These are phyloP conservation scores for Paspalum notatum DNA, from an alignment of 176 grass and related monocot genomes.

Conservation along the genomic window DNA sequence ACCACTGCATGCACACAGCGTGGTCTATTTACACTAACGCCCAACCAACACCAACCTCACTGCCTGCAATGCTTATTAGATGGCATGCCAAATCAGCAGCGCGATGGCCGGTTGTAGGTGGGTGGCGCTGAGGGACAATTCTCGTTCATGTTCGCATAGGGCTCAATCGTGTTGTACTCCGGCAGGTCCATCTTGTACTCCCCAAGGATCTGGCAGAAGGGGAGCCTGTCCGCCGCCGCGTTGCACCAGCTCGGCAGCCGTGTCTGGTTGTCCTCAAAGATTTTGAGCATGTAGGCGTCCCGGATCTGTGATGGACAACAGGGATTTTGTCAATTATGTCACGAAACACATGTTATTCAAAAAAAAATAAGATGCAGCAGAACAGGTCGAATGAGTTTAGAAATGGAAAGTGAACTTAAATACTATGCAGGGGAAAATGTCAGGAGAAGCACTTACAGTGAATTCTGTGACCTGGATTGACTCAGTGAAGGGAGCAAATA, in stretches of 20 bases:
- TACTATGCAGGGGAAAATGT: no score
- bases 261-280: slow-evolving; percentile 89
- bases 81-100: slow-evolving; percentile 36
- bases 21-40: slow-evolving; percentile 11
- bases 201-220: slow-evolving; percentile 93
- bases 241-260: slow-evolving; percentile 85
- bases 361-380: neutral
- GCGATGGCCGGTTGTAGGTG: slow-evolving; percentile 53
- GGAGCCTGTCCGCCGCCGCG: slow-evolving; percentile 50
- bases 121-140: slow-evolving; percentile 90
- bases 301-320: slow-evolving; percentile 54
- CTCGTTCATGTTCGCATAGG: slow-evolving; percentile 95
- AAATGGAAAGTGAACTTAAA: no score
- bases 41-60: neutral
- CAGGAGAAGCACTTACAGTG: slow-evolving; percentile 62
- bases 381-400: neutral
- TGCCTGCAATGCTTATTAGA: neutral
- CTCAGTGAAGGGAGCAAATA: slow-evolving; percentile 69
- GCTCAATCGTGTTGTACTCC: slow-evolving; percentile 85
- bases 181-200: slow-evolving; percentile 92
- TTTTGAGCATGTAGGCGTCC: slow-evolving; percentile 93
- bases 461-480: slow-evolving; percentile 97
- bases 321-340: neutral
- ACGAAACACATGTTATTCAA: neutral
- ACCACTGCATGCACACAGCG: neutral